Conservation (phyloP, 1,284 basidiomycete species). For the Singerocomus inundabilis region DNA sequence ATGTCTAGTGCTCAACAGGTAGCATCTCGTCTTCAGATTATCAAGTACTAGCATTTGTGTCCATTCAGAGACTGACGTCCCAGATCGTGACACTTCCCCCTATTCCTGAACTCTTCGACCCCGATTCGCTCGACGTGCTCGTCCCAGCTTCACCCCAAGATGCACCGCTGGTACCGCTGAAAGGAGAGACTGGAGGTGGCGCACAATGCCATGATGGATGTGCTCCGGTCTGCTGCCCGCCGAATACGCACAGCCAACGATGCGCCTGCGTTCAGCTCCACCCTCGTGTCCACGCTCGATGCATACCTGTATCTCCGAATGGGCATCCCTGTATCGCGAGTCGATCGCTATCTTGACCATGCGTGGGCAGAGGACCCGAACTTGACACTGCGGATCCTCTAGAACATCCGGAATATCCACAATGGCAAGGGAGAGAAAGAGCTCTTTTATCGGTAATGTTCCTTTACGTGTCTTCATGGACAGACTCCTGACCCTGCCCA, state of each 20-base stretch:
- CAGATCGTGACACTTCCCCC: slow-evolving; percentile 42
- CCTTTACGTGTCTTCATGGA: slow-evolving; percentile 4
- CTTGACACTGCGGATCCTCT: slow-evolving; percentile 57
- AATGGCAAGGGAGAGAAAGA: slow-evolving; percentile 58
- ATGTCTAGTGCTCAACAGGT: too few species aligned
- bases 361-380: slow-evolving; percentile 54
- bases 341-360: slow-evolving; percentile 39
- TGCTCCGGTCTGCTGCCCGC: slow-evolving; percentile 40
- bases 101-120: slow-evolving; percentile 51
- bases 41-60: too few species aligned
- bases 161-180: background rate
- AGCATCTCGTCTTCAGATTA: too few species aligned
- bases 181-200: slow-evolving; percentile 11
- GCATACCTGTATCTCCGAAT: slow-evolving; percentile 46
- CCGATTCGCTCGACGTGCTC: slow-evolving; percentile 51
- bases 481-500: background rate
- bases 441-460: slow-evolving; percentile 49
- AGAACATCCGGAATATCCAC: slow-evolving; percentile 60
- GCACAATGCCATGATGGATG: slow-evolving; percentile 52
- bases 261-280: slow-evolving; percentile 48
- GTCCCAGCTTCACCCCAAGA: slow-evolving; percentile 35
- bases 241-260: slow-evolving; percentile 46
- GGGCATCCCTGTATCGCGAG: slow-evolving; percentile 16
- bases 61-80: slow-evolving; percentile 13
- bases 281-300: slow-evolving; percentile 48